Percentiles rank a stretch among this genome's conserved stretches.
These are phyloP conservation scores for Aegle marmelos DNA, from an alignment of 345 rosid species.

Conservation along the genomic window DNA sequence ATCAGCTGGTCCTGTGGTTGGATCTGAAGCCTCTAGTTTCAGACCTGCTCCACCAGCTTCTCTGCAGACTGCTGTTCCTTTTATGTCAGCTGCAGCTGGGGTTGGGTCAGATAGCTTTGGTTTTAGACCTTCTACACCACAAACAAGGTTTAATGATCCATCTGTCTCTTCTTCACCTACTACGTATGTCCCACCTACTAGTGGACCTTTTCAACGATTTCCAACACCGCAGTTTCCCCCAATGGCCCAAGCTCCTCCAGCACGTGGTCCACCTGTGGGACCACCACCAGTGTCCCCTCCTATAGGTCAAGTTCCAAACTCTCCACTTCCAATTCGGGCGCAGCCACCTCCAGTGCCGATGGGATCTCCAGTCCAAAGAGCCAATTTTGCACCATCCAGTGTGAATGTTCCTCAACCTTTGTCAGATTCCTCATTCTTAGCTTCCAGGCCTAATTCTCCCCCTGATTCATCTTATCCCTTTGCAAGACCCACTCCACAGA, in stretches of 20 bases:
- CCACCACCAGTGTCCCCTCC: slow-evolving; percentile 55
- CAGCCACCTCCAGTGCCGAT: slow-evolving; percentile 54
- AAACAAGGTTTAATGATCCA: slow-evolving; percentile 34
- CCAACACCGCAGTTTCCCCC: slow-evolving; percentile 55
- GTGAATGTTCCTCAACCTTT: slow-evolving; percentile 35
- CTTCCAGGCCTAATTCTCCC: slow-evolving; percentile 49
- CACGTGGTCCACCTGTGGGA: slow-evolving; percentile 41
- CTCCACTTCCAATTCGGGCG: slow-evolving; percentile 39
- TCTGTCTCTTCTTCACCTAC: slow-evolving; percentile 44
- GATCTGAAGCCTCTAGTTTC: slow-evolving; percentile 42
- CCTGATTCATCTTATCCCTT: slow-evolving; percentile 30
- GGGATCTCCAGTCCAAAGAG: slow-evolving; percentile 57
- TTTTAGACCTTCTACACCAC: slow-evolving; percentile 43
- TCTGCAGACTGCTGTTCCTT: slow-evolving; percentile 42
- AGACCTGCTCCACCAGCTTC: slow-evolving; percentile 47
- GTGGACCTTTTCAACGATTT: slow-evolving; percentile 47
- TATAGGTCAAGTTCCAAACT: slow-evolving; percentile 45
- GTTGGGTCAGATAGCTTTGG: slow-evolving; percentile 38
- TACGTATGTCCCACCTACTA: slow-evolving; percentile 48
- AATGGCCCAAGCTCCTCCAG: slow-evolving; percentile 41
- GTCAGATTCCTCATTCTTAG: slow-evolving; percentile 29
- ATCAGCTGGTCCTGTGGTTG: slow-evolving; percentile 48
- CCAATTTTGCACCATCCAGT: slow-evolving; percentile 36
- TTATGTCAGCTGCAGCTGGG: slow-evolving; percentile 44
- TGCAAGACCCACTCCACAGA: slow-evolving; percentile 35